These are phyloP conservation scores for Xylogone sp. DNA, from an alignment of 2,329 filamentous ascomycete genomes.

Conservation along the genomic window DNA sequence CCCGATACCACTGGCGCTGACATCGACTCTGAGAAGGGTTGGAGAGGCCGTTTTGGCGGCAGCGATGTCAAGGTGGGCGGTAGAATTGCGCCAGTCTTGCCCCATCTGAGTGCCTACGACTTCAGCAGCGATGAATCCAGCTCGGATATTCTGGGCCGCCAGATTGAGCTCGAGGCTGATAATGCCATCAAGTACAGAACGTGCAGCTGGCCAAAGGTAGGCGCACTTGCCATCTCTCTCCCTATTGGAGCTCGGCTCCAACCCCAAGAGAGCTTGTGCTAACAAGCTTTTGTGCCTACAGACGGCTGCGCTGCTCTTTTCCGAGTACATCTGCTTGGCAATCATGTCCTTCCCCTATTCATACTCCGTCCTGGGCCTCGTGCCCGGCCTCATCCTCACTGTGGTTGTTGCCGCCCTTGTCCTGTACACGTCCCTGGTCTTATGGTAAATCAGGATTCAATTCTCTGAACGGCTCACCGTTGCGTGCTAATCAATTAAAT, in stretches of 20 bases:
- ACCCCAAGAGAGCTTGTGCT: conserved; percentile 1
- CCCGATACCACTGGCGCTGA: conserved; percentile 3
- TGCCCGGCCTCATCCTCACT: conserved; percentile 82
- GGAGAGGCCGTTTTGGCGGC: conserved; percentile 3
- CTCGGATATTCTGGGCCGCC: conserved; percentile 45
- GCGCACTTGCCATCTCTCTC: too few species aligned
- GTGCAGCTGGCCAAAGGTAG: conserved; percentile 86
- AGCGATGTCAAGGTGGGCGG: conserved; percentile 15
- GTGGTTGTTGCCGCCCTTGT: conserved; percentile 73
- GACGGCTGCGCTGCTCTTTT: conserved; percentile 87
- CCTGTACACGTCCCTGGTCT: conserved; percentile 72
- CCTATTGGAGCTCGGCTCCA: not conserved
- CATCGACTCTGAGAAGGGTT: conserved; percentile 8
- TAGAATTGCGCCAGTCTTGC: conserved; percentile 26
- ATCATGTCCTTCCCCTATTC: conserved; percentile 98
- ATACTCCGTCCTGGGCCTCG: conserved; percentile 81
- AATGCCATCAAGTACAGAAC: conserved; percentile 88
- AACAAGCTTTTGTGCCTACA: conserved; percentile 25
- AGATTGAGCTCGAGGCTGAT: conserved; percentile 72
- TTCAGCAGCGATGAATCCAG: conserved; percentile 19
- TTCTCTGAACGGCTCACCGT: conserved; percentile 3
- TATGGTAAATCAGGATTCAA: conserved; percentile 43
- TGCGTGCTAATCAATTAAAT: conserved; percentile 14
- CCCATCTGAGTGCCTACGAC: conserved; percentile 23
- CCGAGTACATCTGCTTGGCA: conserved; percentile 87